Evolutionary conservation across 257 asterid species (phyloP).

Genomic region (Solanum sparsipilum): DNA sequence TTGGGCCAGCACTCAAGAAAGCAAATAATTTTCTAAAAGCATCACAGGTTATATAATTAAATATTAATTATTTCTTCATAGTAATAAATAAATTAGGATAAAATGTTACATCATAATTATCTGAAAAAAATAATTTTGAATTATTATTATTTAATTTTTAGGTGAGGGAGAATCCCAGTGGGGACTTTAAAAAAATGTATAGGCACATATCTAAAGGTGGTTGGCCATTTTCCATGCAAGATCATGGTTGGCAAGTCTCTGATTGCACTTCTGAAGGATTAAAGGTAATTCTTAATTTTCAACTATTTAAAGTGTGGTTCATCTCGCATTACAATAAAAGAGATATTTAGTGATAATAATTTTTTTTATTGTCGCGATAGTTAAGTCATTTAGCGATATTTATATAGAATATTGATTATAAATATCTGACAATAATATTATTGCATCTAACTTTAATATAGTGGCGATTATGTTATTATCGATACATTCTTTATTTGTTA

Average conservation of each 20-base stretch:
- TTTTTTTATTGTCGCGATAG: fast-evolving
- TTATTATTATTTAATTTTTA: background rate
- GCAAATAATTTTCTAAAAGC: conserved; percentile 43
- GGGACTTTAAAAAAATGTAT: conserved; percentile 29
- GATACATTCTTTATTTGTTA: background rate
- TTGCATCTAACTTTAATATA: background rate
- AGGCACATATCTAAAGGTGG: conserved; percentile 44
- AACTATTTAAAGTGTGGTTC: background rate
- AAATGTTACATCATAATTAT: background rate
- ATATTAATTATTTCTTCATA: background rate
- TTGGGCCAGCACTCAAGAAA: conserved; percentile 22
- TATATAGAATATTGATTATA: background rate
- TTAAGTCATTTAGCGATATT: no score
- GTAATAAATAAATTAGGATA: background rate
- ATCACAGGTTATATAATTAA: conserved; percentile 36
- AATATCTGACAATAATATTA: background rate
- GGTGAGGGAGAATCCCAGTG: conserved; percentile 36
- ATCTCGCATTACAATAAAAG: background rate
- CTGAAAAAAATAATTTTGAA: background rate
- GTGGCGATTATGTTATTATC: no score
- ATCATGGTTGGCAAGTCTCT: conserved; percentile 56
- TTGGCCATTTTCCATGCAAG: conserved; percentile 50
- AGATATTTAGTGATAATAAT: no score
- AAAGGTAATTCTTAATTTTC: conserved; percentile 14
- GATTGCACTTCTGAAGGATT: conserved; percentile 54